Base-by-base conservation (phyloP, 176 grass and related monocot species). In the Secale cereale region DNA sequence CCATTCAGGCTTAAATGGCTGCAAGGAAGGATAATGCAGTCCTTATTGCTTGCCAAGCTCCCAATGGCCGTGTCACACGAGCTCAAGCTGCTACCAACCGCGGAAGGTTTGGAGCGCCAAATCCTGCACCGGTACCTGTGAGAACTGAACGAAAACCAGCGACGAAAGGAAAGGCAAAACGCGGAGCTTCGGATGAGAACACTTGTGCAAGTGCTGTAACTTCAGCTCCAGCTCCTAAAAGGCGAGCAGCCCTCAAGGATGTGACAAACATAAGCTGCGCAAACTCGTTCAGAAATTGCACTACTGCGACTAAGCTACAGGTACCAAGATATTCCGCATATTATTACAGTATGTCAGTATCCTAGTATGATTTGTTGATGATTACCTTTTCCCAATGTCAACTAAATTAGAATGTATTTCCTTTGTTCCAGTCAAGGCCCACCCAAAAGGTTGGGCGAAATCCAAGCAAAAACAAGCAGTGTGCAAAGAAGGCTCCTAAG, bases 241-340 rank as follows among this genome's bases (percentile, higher is more conserved):
- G 68, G 70, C 79, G 82, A 35, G 81, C 36, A 69, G 90, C 84
- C 17, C 85, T 94, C 56, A 92, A 86, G 56, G 88, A 94, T 88
- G 83, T 92, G 29, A 90, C 85, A 16, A 94, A 92, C 36, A 56
- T 84, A 33, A 56, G 57, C 67, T 83, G 56, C 75, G 82, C 74
- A 10, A 90, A 73, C 26, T 52, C 69, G 54, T 66, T 16, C 20
- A 88, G 43, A 81, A 52, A 57, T 27, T 48, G 22, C 31, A 77
- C 40, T 43, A 31, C 64, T 52, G 32, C 60, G 29, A 79, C 76
- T 28, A 88, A 92, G 63, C 25, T 39, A 11, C 79, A 94, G 90
- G 93, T 94, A 87, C 59, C 32, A 37, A 65, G 30, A 89, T 71
- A 28, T 37, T 87, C 11, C 14, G 62, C 17, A 41, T n/a, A 73